These are phyloP conservation scores for Debaryomyces sp. DNA, from an alignment of 1,139 yeast species.

Conservation along the genomic window DNA sequence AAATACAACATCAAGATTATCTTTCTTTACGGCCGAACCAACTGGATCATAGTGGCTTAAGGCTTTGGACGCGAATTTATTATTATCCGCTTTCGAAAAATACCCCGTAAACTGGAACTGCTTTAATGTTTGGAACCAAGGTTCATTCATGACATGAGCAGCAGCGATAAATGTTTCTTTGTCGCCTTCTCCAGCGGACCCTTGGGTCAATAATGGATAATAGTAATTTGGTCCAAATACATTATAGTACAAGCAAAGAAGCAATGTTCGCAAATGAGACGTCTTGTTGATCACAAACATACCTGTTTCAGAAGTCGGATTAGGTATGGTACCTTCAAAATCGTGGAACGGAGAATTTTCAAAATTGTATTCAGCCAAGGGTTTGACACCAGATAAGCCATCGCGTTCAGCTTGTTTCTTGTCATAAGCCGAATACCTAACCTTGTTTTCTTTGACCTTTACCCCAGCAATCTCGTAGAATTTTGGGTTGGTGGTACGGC, in stretches of 20 bases:
- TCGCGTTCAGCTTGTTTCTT: constrained; percentile 23
- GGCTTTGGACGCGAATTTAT: constrained; percentile 52
- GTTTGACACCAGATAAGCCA: constrained; percentile 24
- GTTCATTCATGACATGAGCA: constrained; percentile 50
- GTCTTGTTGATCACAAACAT: constrained; percentile 60
- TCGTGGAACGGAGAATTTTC: constrained; percentile 50
- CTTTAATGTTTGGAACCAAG: constrained; percentile 57
- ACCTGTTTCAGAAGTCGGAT: constrained; percentile 68
- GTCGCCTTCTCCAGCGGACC: constrained; percentile 74
- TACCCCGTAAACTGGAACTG: constrained; percentile 58
- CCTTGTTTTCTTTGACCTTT: constrained; percentile 40
- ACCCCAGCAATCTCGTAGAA: constrained; percentile 47
- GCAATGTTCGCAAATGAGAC: constrained; percentile 50
- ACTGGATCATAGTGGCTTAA: constrained; percentile 64
- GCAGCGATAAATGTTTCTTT: constrained; percentile 71
- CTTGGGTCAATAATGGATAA: constrained; percentile 65
- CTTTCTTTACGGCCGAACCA: constrained; percentile 19
- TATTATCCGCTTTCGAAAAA: constrained; percentile 31
- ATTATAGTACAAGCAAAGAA: constrained; percentile 60
- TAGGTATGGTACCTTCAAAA: constrained; percentile 59
- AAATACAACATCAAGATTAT: constrained; percentile 39
- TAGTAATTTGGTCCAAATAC: constrained; percentile 61
- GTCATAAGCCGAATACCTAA: constrained; percentile 39
- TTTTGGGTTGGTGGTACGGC: constrained; percentile 51
- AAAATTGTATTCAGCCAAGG: constrained; percentile 35